phyloP scores from a whole-genome alignment of 441 rosid genomes.

The Biscutella laevigata region DNA sequence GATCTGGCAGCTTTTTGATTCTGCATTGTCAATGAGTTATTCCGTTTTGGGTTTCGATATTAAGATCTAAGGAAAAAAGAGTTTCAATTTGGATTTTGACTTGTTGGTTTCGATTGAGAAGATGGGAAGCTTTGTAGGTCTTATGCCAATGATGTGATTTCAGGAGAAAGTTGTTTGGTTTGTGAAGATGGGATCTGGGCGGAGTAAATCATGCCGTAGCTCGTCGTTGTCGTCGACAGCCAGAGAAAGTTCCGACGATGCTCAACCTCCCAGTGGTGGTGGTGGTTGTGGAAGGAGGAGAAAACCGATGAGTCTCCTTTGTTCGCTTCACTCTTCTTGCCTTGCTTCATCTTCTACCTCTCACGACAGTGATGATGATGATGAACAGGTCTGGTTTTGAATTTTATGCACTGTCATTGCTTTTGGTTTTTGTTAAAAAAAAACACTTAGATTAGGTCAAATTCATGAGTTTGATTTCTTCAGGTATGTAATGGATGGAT shows the following conservation, averaged over 20 bases:
- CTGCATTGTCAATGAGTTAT: conserved; percentile 4
- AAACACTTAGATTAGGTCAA: background rate
- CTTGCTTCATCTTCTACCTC: conserved; percentile 63
- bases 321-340: conserved; percentile 60
- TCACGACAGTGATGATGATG: conserved; percentile 28
- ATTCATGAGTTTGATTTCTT: background rate
- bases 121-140: background rate
- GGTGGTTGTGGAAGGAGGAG: conserved; percentile 31
- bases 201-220: conserved; percentile 48
- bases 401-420: background rate
- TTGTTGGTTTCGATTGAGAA: conserved; percentile 5
- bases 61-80: conserved; percentile 8
- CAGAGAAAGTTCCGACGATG: conserved; percentile 2
- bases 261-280: conserved; percentile 17
- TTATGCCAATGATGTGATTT: conserved; percentile 26
- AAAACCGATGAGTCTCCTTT: conserved; percentile 43
- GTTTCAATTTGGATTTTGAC: conserved; percentile 7
- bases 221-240: conserved; percentile 26
- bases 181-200: conserved; percentile 68
- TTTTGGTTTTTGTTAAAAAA: background rate
- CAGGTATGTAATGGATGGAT: conserved; percentile 19
- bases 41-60: conserved; percentile 10
- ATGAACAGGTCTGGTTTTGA: conserved; percentile 30
- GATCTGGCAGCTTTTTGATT: conserved; percentile 4
- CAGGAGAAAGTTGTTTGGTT: background rate